A percentile compares a stretch with the other conserved stretches of the same genome.
These are phyloP conservation scores for Zalaria obscura DNA, from an alignment of 2,329 filamentous ascomycete genomes.

Conservation along the genomic window DNA sequence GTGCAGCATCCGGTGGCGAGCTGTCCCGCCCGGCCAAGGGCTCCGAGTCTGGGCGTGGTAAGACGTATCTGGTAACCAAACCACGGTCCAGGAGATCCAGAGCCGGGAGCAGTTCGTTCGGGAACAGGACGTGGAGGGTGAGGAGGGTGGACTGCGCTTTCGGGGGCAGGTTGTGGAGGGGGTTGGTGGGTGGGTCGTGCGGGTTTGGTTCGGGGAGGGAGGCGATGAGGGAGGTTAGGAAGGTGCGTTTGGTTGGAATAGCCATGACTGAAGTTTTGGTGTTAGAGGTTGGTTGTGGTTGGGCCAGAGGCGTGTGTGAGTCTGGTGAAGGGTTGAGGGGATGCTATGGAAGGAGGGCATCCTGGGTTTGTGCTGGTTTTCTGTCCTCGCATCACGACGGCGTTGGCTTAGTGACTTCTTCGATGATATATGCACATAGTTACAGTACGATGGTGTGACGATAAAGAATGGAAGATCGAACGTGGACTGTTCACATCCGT, in stretches of 20 bases:
- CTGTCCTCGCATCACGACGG: too few species aligned
- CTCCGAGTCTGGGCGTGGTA: background rate
- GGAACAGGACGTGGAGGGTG: slow-evolving; percentile 75
- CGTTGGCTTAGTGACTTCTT: too few species aligned
- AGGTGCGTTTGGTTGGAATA: slow-evolving; percentile 3
- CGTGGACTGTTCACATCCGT: too few species aligned
- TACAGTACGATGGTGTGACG: too few species aligned
- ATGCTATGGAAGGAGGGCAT: too few species aligned
- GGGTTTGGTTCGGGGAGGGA: slow-evolving; percentile 12
- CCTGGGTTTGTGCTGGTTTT: too few species aligned
- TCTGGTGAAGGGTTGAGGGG: too few species aligned
- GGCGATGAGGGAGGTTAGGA: slow-evolving; percentile 14
- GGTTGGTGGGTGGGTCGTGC: slow-evolving; percentile 24
- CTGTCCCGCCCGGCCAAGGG: background rate
- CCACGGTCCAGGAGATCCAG: slow-evolving; percentile 74
- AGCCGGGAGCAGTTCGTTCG: slow-evolving; percentile 65
- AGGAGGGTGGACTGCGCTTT: slow-evolving; percentile 40
- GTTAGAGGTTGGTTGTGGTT: too few species aligned
- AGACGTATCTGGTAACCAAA: slow-evolving; percentile 44
- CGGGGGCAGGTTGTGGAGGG: slow-evolving; percentile 19
- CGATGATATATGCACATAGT: too few species aligned
- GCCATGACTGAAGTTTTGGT: background rate
- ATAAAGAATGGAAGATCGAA: too few species aligned
- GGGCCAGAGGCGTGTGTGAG: too few species aligned
- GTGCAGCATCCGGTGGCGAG: background rate